Percentiles rank a stretch among this genome's conserved stretches.
Conservation (phyloP, 306 rosid species). For the Sechiopsis laciniata region DNA sequence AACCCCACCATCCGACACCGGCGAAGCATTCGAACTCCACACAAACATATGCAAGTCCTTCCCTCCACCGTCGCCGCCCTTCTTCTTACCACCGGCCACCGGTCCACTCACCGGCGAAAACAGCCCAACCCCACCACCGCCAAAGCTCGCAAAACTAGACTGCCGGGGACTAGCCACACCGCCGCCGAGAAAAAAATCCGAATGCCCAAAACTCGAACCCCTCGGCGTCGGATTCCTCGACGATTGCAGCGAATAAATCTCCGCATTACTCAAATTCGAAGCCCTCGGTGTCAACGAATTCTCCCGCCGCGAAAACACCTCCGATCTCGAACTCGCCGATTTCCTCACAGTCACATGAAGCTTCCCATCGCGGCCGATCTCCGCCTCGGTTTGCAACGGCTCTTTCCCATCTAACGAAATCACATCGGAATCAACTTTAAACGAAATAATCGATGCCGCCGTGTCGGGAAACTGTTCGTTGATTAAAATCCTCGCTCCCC, state of each 20-base stretch:
- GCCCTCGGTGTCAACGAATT: conserved; percentile 14
- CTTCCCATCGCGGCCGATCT: background rate
- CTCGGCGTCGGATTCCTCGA: conserved; percentile 4
- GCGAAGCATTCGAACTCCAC: conserved; percentile 23
- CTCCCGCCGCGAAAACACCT: conserved; percentile 12
- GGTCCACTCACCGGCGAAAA: background rate
- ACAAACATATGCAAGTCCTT: conserved; percentile 18
- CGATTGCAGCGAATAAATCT: conserved; percentile 17
- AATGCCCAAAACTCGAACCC: background rate
- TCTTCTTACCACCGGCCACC: conserved; percentile 13
- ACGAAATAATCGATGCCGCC: background rate
- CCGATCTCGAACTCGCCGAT: conserved; percentile 6
- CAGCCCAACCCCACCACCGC: conserved; percentile 11
- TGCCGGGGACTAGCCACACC: background rate
- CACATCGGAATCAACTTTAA: background rate
- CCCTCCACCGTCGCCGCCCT: background rate
- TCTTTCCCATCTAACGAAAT: background rate
- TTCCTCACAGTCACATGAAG: background rate
- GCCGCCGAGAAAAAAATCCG: background rate
- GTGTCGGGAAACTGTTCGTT: background rate
- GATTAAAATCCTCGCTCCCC: background rate
- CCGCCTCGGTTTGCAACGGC: background rate
- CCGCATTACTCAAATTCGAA: conserved; percentile 14
- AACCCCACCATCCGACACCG: conserved; percentile 6
- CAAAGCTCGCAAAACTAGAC: background rate